phyloP scores from a whole-genome alignment of 352 stramenopile genomes.

The Discostella stelligera region DNA sequence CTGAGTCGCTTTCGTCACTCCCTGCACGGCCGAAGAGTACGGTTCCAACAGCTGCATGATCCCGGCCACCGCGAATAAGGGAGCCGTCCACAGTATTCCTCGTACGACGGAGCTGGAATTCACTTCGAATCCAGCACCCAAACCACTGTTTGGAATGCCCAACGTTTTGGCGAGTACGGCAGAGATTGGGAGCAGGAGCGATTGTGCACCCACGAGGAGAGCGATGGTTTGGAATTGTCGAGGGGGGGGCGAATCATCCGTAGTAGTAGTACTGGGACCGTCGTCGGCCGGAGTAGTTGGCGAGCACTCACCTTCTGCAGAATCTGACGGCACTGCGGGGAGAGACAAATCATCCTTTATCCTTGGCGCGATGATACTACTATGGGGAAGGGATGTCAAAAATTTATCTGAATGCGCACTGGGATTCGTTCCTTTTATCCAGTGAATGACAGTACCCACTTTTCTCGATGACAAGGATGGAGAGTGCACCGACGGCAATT shows the following conservation, averaged over 20 bases:
- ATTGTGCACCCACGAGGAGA: constrained; percentile 35
- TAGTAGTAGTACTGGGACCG: background rate
- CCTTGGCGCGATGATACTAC: background rate
- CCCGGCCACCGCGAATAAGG: constrained; percentile 54
- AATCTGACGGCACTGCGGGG: background rate
- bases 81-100: constrained; percentile 56
- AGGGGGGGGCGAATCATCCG: background rate
- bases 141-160: constrained; percentile 58
- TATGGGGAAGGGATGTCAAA: background rate
- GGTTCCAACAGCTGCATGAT: constrained; percentile 65
- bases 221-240: constrained; percentile 20
- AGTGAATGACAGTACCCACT: background rate
- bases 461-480: background rate
- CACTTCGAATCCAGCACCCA: constrained; percentile 58
- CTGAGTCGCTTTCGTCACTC: constrained; percentile 72
- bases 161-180: constrained; percentile 29
- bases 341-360: background rate
- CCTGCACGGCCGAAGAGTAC: constrained; percentile 56
- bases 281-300: background rate
- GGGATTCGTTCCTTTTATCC: background rate
- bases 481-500: background rate
- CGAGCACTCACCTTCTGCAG: background rate
- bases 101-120: constrained; percentile 16
- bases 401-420: background rate
- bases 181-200: constrained; percentile 36